Evolutionary conservation across 208 protist species (phyloP), one percentile per base, ranked within the genome.

Genomic region (Crithidia bombi): DNA sequence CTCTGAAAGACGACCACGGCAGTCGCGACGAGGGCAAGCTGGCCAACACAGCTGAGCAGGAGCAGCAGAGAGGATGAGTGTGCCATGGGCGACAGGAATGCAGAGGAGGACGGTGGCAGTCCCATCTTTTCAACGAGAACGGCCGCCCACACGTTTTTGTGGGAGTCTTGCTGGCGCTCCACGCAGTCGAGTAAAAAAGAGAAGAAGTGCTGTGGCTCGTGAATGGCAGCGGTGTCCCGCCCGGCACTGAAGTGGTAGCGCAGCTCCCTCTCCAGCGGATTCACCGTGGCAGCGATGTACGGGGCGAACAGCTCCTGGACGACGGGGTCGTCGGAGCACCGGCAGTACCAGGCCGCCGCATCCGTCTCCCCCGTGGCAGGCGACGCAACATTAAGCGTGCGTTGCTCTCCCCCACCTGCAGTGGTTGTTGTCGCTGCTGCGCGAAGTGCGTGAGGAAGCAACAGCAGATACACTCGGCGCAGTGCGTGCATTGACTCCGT

Each of bases 181-280:
- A 83, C 74, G 46, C 83, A 52, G 10, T 84, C 76, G 5, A 57
- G 28, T 14, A 95, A 65, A 59, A 90, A 95, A 11, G 75, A 61
- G 65, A 95, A 95, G 62, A 92, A 91, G 66, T 91, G 83, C 39
- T 91, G 90, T 12, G 90, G 83, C 36, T 90, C 76, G 25, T 81
- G 66, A 12, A 73, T 54, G 33, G 69, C 61, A 2, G 82, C 82
- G 25, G 90, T 92, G 15, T 65, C 71, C 17, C 59, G 63, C 9
- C 85, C 83, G 0, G 61, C 28, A 32, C 58, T 46, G 58, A 95
- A 95, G 65, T 95, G 90, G 65, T 81, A 95, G 46, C 67, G 70
- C 62, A 95, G 69, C 66, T 90, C 82, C 58, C 72, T 83, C 64
- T 83, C 82, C 36, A 86, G 78, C 19, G 78, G 78, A 5, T 78